Evolutionary conservation across 805 yeast genomes (phyloP).

Genomic region (Starmerella kuoi): DNA sequence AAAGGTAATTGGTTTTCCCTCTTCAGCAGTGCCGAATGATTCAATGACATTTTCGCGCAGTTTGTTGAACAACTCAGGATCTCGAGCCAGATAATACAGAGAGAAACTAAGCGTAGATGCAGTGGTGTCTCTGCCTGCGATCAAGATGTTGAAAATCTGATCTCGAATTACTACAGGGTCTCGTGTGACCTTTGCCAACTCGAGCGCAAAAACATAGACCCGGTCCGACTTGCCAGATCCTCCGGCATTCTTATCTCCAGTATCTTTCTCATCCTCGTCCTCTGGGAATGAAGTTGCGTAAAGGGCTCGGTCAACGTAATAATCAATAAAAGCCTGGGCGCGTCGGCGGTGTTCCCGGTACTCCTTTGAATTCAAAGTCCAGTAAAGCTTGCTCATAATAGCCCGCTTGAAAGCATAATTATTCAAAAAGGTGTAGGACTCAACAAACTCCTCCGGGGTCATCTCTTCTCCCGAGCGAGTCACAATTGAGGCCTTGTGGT

Average conservation of each 20-base stretch:
- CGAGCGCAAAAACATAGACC: constrained; percentile 35
- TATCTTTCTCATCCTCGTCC: constrained; percentile 8
- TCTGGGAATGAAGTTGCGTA: constrained; percentile 10
- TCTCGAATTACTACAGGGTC: constrained; percentile 36
- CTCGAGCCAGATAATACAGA: constrained; percentile 33
- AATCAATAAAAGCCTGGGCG: constrained; percentile 30
- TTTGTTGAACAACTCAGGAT: constrained; percentile 31
- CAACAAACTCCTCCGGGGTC: constrained; percentile 20
- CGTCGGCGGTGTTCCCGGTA: constrained; percentile 28
- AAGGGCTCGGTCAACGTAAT: constrained; percentile 32
- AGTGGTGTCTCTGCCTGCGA: constrained; percentile 42
- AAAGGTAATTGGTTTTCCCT: constrained; percentile 24
- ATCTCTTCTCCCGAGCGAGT: constrained; percentile 15
- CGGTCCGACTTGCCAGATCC: background rate
- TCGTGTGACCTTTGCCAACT: constrained; percentile 35
- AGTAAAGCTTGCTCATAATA: constrained; percentile 11
- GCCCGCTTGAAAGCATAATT: constrained; percentile 3
- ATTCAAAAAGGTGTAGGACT: constrained; percentile 10
- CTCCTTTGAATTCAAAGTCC: constrained; percentile 12
- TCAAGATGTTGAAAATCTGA: constrained; percentile 35
- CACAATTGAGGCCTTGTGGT: background rate
- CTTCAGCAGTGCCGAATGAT: background rate
- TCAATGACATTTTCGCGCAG: constrained; percentile 25
- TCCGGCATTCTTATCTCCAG: constrained; percentile 20
- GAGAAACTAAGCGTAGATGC: constrained; percentile 36